Evolutionary conservation across 371 early-diverging fungal genomes (phyloP).

Genomic region (Syncephalastrum monosporum): DNA sequence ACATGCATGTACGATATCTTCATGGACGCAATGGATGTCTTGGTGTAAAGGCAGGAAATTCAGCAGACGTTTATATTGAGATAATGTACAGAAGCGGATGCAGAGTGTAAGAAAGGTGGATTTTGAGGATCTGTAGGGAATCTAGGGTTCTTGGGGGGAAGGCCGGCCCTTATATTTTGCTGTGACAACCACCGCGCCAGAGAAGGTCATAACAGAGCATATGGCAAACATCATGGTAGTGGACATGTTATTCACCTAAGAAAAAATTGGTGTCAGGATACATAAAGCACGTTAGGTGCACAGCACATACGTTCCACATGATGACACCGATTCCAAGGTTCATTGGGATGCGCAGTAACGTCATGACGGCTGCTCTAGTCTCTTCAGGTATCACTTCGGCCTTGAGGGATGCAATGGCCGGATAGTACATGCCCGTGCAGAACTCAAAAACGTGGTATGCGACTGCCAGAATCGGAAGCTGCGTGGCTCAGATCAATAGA

Average conservation of each 20-base stretch:
- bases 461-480: constrained; percentile 19
- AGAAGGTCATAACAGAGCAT: constrained; percentile 35
- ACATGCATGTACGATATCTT: no score
- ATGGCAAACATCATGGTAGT: constrained; percentile 42
- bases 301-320: constrained; percentile 54
- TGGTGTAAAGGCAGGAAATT: no score
- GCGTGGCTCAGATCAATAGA: not conserved
- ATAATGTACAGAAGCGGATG: no score
- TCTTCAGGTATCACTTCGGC: constrained; percentile 73
- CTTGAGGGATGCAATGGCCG: constrained; percentile 66
- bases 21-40: no score
- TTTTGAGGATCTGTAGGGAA: no score
- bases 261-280: not conserved
- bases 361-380: constrained; percentile 74
- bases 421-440: constrained; percentile 77
- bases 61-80: no score
- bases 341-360: constrained; percentile 74
- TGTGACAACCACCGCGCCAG: not conserved
- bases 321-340: constrained; percentile 73
- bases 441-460: constrained; percentile 63
- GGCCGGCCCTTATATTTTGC: not conserved
- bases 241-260: constrained; percentile 31
- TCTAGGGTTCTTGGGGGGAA: no score
- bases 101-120: no score
- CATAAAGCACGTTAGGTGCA: not conserved